Evolutionary conservation across 2,329 filamentous ascomycete species (phyloP).

Genomic region (Clonostachys rosea): DNA sequence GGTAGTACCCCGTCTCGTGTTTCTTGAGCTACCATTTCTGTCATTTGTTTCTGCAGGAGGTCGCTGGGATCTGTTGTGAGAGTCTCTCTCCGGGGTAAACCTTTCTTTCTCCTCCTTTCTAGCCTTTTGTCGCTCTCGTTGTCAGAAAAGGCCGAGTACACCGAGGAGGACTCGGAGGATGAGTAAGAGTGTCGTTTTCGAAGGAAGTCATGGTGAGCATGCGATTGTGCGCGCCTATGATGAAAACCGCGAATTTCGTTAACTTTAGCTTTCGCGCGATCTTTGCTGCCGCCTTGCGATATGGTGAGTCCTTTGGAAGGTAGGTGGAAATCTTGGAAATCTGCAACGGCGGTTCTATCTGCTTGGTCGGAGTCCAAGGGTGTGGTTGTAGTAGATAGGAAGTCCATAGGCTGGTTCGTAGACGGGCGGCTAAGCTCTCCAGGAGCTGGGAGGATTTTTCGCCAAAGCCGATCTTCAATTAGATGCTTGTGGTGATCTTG

Average conservation of each 20-base stretch:
- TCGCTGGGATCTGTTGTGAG: slow-evolving; percentile 43
- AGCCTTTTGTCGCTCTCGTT: slow-evolving; percentile 41
- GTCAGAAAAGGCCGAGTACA: slow-evolving; percentile 54
- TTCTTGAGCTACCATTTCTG: slow-evolving; percentile 54
- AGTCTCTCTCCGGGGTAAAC: slow-evolving; percentile 33
- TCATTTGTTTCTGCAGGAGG: slow-evolving; percentile 57
- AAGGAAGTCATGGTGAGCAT: slow-evolving; percentile 47
- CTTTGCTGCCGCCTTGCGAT: slow-evolving; percentile 47
- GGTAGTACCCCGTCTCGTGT: slow-evolving; percentile 33
- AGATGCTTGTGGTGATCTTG: slow-evolving; percentile 73
- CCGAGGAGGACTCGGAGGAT: background rate
- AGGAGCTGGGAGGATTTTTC: slow-evolving; percentile 59
- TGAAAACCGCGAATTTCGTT: slow-evolving; percentile 49
- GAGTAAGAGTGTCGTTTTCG: slow-evolving; percentile 28
- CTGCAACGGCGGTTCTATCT: background rate
- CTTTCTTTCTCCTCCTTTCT: slow-evolving; percentile 21
- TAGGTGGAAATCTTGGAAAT: background rate
- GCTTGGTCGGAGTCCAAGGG: background rate
- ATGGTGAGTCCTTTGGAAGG: slow-evolving; percentile 21
- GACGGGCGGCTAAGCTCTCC: slow-evolving; percentile 16
- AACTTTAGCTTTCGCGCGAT: slow-evolving; percentile 56
- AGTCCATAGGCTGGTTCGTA: slow-evolving; percentile 19
- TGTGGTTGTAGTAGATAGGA: slow-evolving; percentile 2
- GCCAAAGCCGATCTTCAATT: slow-evolving; percentile 75
- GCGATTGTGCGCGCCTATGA: slow-evolving; percentile 47